These are phyloP conservation scores for Hortaea sp. DNA, from an alignment of 2,329 filamentous ascomycete species.

Conservation along the genomic window DNA sequence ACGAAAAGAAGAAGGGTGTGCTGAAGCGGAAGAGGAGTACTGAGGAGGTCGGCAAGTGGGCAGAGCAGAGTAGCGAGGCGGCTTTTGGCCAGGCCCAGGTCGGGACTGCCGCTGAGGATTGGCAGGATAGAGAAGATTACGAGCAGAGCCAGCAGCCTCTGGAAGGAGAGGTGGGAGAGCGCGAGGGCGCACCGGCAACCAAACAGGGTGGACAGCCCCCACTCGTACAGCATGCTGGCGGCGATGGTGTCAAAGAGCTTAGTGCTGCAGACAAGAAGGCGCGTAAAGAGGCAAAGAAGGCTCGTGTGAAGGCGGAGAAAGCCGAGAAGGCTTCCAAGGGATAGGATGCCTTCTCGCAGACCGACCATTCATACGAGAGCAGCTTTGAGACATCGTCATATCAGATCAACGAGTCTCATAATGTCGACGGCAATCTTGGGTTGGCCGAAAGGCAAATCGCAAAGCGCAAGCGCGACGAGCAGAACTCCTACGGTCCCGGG, in stretches of 20 bases:
- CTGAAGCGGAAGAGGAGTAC: conserved; percentile 10
- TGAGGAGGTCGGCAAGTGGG: conserved; percentile 9
- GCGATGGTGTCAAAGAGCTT: conserved; percentile 8
- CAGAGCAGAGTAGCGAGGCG: conserved; percentile 5
- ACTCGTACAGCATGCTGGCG: conserved; percentile 9
- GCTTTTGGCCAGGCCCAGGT: conserved; percentile 5
- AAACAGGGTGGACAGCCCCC: conserved; percentile 24
- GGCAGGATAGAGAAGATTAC: conserved; percentile 36
- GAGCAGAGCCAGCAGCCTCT: conserved; percentile 29
- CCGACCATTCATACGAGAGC: no score
- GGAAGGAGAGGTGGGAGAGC: conserved; percentile 31
- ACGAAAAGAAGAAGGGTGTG: conserved; percentile 13
- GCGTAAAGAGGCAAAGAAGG: conserved; percentile 47
- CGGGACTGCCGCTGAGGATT: conserved; percentile 17
- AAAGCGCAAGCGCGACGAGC: no score
- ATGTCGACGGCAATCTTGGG: no score
- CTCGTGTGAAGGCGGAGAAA: conserved; percentile 12
- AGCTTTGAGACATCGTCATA: no score
- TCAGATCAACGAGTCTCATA: no score
- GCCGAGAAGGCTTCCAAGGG: no score
- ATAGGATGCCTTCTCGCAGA: no score
- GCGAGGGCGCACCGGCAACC: conserved; percentile 18
- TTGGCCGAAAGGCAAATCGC: no score
- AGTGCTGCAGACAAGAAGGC: conserved; percentile 39
- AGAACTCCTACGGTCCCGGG: no score